Evolutionary conservation across 768 basidiomycete genomes (phyloP).

Genomic region (Cystobasidium ongulense): DNA sequence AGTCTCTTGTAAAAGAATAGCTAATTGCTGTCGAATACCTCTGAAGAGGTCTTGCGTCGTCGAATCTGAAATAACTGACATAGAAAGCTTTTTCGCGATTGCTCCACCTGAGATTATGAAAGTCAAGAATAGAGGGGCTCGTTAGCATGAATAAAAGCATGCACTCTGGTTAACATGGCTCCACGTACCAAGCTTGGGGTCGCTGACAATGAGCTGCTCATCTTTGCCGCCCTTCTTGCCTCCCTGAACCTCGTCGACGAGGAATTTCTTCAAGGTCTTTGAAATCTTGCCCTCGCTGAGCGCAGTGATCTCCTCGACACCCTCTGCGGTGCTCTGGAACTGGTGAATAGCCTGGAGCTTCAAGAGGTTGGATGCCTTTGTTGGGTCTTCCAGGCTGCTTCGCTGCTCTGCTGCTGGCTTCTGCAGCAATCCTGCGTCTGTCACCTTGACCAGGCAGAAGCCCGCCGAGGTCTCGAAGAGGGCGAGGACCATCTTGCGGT

Average conservation of each 20-base stretch:
- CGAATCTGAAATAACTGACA: conserved; percentile 64
- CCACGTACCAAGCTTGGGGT: conserved; percentile 74
- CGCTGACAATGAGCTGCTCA: conserved; percentile 70
- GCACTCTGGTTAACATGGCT: too few species aligned
- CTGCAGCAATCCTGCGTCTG: conserved; percentile 65
- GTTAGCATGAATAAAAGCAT: background rate
- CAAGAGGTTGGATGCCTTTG: conserved; percentile 74
- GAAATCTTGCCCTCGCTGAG: conserved; percentile 86
- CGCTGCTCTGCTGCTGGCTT: conserved; percentile 87
- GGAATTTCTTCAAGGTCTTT: conserved; percentile 85
- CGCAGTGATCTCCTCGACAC: conserved; percentile 92
- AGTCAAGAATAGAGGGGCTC: background rate
- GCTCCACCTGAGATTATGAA: conserved; percentile 55
- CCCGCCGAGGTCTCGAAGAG: conserved; percentile 92
- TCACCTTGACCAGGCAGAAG: conserved; percentile 88
- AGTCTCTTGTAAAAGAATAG: conserved; percentile 55
- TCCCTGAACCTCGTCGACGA: conserved; percentile 58
- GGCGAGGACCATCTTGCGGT: conserved; percentile 48
- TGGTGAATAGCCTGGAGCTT: conserved; percentile 92
- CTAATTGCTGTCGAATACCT: conserved; percentile 83
- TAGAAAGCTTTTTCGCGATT: conserved; percentile 86
- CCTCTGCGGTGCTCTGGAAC: conserved; percentile 89
- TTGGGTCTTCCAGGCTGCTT: conserved; percentile 64
- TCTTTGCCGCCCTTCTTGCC: conserved; percentile 58
- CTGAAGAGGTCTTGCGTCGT: conserved; percentile 77